phyloP scores from a whole-genome alignment of 2,329 filamentous ascomycete species.

The Plenodomus tracheiphilus region DNA sequence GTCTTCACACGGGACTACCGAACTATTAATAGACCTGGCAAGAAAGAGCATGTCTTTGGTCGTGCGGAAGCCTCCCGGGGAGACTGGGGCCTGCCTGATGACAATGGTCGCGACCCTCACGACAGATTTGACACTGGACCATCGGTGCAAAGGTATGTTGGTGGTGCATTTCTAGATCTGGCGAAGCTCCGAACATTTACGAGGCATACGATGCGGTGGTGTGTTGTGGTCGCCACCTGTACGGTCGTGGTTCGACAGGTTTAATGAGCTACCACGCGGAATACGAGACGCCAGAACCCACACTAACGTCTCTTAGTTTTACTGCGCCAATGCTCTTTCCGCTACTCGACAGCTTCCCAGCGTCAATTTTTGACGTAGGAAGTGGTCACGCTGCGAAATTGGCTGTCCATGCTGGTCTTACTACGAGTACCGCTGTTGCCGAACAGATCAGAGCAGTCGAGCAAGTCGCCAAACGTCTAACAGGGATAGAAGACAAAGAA shows the following conservation, averaged over 20 bases:
- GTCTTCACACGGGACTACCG: slow-evolving; percentile 38
- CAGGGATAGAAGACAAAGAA: slow-evolving; percentile 80
- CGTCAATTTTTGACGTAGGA: slow-evolving; percentile 63
- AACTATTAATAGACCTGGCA: slow-evolving; percentile 13
- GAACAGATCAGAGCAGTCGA: slow-evolving; percentile 69
- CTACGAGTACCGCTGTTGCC: slow-evolving; percentile 75
- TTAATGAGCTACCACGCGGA: slow-evolving; percentile 6
- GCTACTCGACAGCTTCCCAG: slow-evolving; percentile 79
- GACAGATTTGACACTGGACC: slow-evolving; percentile 43
- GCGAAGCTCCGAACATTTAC: slow-evolving; percentile 4
- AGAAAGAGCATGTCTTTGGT: slow-evolving; percentile 47
- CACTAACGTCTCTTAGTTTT: slow-evolving; percentile 48
- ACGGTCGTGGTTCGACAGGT: slow-evolving; percentile 4
- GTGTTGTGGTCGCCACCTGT: not conserved
- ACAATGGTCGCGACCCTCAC: slow-evolving; percentile 36
- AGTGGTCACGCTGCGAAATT: slow-evolving; percentile 46
- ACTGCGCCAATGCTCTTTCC: slow-evolving; percentile 67
- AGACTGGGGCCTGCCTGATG: slow-evolving; percentile 37
- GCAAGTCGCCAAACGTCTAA: slow-evolving; percentile 62
- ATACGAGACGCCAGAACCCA: slow-evolving; percentile 8
- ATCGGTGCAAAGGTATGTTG: slow-evolving; percentile 41
- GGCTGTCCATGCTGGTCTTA: slow-evolving; percentile 60
- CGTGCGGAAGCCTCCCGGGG: slow-evolving; percentile 46
- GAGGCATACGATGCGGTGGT: not conserved
- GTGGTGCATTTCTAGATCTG: slow-evolving; percentile 1